Base-by-base conservation (phyloP, 2,329 filamentous ascomycete genomes). In the Arthrobotrys sphaeroides region DNA sequence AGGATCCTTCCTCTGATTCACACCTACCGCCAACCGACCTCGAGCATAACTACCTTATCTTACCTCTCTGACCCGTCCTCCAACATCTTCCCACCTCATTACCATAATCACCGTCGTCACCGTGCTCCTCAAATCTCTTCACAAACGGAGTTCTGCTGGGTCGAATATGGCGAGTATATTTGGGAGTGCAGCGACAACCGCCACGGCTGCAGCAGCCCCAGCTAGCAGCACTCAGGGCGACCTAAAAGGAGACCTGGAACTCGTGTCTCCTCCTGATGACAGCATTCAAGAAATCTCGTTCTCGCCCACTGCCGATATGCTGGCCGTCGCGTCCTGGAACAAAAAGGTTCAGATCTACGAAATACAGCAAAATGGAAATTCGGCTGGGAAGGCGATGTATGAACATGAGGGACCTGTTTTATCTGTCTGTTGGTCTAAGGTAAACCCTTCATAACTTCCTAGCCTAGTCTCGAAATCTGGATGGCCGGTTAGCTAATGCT, bases 291-390 rank as follows among this genome's bases (percentile, higher is more conserved):
- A 93, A 81, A 87, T 99, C 74, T 85, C 89, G 55, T 99, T 97
- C 84, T 94, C 91, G 12, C 89, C 90, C 0, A 86, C 86, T 62
- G 87, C 84, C 78, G 93, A 98, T 80, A 91, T 96, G 82, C 86
- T 99, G 16, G 93, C 94, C 22, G 92, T 97, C 36, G 86, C 93
- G 53, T 97, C 93, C 80, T 99, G 95, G 95, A 95, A 99, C 84
- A 96, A 96, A 85, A 96, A 97, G 83, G 93, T 98, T 77, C 91
- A 94, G 81, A 94, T 99, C 82, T 99, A 98, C 84, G 93, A 98
- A 83, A 93, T 98, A 81, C 89, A 90, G 78, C 84, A 84, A 68
- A 89, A 89, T 78, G 93, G 93, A 45, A 88, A 91, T 81, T 94
- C 91, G 81, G 89, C 93, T 82, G 93, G 93, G 57, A 94, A 94